Evolutionary conservation across 2,329 filamentous ascomycete genomes (phyloP), one percentile per base, ranked within the genome.

Genomic region (Xylariaceae sp.): DNA sequence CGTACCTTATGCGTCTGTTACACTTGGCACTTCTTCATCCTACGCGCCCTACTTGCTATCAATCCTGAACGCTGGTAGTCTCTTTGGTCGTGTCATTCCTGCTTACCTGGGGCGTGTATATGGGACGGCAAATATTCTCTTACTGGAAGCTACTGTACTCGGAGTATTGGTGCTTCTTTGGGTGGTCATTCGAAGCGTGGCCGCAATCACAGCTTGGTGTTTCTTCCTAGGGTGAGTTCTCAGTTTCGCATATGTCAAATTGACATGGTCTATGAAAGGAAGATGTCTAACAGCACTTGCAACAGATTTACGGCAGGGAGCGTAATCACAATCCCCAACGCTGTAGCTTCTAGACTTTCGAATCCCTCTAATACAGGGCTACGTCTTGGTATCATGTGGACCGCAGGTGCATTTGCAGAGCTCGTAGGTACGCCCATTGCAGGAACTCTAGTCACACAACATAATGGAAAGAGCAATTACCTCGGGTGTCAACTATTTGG

Each of bases 41-140:
- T 40, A 41, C 22, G 43, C 51, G 16, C 44, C 51, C 12, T 18
- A 54, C 13, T 12, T 54, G 2, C 47, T 45, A 6, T 39, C 51
- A 16, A 50, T 54, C 9, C 22, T 54, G 19, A 54, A 54, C 18
- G 51, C 47, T 1, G 51, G 31, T 11, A 54, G 51, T 22, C 38
- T 54, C n/a, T 50, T 54, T 31, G 51, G 51, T 9, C 51, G 51
- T 31, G 31, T 54, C 31, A 11, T 54, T 14, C 51, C 51, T n/a
- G 51, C 51, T 22, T 28, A 40, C 16, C 18, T 47, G 5, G 47
- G 47, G 12, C 43, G 47, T 11, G 34, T 41, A 16, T 2, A 43
- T 14, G 47, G 51, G 1, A n/a, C 48, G 11, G 51, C 51, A 2
- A 50, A 54, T 33, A 47, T 54, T 5, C 51, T 54, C 47, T 19